Conservation (phyloP, 2,329 filamentous ascomycete genomes). For the Lecanicillium sp. region DNA sequence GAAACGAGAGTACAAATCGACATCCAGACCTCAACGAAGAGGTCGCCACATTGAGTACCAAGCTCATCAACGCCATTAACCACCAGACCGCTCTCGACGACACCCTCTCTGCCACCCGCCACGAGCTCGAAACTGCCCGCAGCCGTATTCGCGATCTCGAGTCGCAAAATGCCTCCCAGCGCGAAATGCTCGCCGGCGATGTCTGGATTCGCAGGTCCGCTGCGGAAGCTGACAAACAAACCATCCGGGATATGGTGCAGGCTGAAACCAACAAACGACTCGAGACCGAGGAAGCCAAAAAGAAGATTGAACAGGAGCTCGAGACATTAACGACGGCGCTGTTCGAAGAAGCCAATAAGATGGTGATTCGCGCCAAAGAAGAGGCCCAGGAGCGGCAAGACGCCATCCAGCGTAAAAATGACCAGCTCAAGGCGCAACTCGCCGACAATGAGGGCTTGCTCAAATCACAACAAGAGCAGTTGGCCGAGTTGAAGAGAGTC, state of each 20-base stretch:
- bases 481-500: conserved; percentile 82
- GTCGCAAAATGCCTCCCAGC: conserved; percentile 53
- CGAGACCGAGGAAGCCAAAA: conserved; percentile 69
- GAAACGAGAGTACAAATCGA: conserved; percentile 24
- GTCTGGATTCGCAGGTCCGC: conserved; percentile 67
- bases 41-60: conserved; percentile 84
- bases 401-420: conserved; percentile 71
- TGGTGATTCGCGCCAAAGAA: conserved; percentile 84
- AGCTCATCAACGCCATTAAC: conserved; percentile 95
- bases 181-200: conserved; percentile 64
- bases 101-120: conserved; percentile 69
- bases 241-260: conserved; percentile 47
- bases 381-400: conserved; percentile 83
- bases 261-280: conserved; percentile 59
- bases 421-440: conserved; percentile 77
- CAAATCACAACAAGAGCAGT: conserved; percentile 84
- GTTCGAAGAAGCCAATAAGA: conserved; percentile 98
- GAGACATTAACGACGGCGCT: conserved; percentile 84
- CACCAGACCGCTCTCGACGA: conserved; percentile 91
- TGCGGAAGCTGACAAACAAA: conserved; percentile 63
- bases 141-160: conserved; percentile 63
- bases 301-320: conserved; percentile 83
- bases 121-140: conserved; percentile 69
- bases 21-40: conserved; percentile 58
- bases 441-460: conserved; percentile 80